phyloP scores from a whole-genome alignment of 108 stramenopile species.

The Nitzschia sp. region DNA sequence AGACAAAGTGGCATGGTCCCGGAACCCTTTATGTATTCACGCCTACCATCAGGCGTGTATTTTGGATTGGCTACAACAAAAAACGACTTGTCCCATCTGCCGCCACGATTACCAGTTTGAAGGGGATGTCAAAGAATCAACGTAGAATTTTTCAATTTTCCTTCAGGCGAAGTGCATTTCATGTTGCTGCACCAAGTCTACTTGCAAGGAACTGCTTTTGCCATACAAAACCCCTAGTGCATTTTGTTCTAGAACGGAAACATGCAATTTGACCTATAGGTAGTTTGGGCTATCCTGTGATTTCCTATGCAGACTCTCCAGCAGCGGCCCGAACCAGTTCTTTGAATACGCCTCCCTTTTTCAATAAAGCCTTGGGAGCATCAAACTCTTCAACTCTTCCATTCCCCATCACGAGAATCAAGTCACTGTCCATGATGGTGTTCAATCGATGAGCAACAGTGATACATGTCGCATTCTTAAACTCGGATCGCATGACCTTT shows the following conservation, averaged over 20 bases:
- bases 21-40: slow-evolving; percentile 40
- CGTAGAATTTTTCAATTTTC: no score
- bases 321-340: slow-evolving; percentile 49
- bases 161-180: no score
- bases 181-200: no score
- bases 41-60: slow-evolving; percentile 56
- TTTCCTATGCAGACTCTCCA: neutral
- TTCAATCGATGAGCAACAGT: slow-evolving; percentile 95
- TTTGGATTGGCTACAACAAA: slow-evolving; percentile 46
- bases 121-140: no score
- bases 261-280: no score
- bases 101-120: slow-evolving; percentile 36
- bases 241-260: no score
- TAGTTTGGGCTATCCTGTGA: no score
- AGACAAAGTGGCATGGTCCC: slow-evolving; percentile 46
- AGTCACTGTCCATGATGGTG: slow-evolving; percentile 93
- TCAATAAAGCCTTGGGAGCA: slow-evolving; percentile 57
- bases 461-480: slow-evolving; percentile 70
- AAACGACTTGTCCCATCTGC: slow-evolving; percentile 48
- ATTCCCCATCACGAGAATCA: slow-evolving; percentile 91
- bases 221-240: no score
- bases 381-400: slow-evolving; percentile 86
- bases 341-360: slow-evolving; percentile 69
- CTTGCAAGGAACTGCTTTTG: no score
- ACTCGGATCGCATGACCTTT: slow-evolving; percentile 66